Base-by-base conservation (phyloP, 2,329 filamentous ascomycete species). In the Aspergillus uvarum region DNA sequence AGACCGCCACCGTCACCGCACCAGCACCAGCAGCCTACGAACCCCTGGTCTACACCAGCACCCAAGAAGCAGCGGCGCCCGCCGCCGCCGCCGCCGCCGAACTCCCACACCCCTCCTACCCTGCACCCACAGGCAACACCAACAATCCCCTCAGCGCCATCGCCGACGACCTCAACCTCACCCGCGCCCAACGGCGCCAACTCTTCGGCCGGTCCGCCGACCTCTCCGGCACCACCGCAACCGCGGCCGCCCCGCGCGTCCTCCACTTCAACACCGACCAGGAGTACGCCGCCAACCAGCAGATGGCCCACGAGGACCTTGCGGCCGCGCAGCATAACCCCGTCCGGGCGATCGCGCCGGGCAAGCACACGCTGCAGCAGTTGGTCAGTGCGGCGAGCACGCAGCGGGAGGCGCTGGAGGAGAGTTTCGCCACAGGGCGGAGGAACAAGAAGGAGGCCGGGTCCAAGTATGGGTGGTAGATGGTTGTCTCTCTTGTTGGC, bases 331-430 rank as follows among this genome's bases (percentile, higher is more conserved):
- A 87, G 53, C 90, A 96, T 77, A 93, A 94, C 69, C 90, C 92
- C 7, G 88, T 97, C 58, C 89, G 92, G 54, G 81, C 88, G 2
- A 89, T 96, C 72, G 88, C 91, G 24, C 90, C 92, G 3, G 91
- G 92, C 61, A 97, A 97, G 79, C 92, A 97, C 77, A 96, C 85
- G 69, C 81, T 98, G 74, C 88, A 89, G 71, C 92, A 96, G 79
- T 82, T 98, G 68, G 90, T 98, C 66, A 92, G 87, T 75, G 89
- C 89, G 62, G 93, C 91, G 26, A 87, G 87, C 66, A 90, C 83
- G 63, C 92, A 98, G 77, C 87, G 88, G 72, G 92, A 96, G 11
- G 92, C 92, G 2, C 79, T 97, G 66, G 92, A 97, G 77, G 94
- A 98, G 71, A 93, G 91, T 73, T 97, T 96, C 80, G 92, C 92